Base-by-base conservation (phyloP, 768 basidiomycete species). In the Leccinum longicurvipes region DNA sequence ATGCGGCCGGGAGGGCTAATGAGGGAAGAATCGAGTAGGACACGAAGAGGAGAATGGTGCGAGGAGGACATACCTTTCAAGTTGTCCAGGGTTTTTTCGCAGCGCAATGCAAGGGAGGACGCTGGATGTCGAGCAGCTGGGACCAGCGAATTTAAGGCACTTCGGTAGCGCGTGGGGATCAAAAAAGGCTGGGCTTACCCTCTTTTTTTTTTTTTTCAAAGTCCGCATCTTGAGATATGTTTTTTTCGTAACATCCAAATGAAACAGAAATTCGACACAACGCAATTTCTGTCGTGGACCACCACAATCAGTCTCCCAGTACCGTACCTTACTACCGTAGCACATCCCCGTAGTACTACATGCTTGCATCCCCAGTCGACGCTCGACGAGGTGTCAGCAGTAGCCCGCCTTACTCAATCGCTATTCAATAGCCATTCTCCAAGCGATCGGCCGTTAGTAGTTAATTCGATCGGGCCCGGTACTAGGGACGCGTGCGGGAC, bases 1-100 rank as follows among this genome's bases (percentile, higher is more conserved):
- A 82, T 79, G 76, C 73, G 80, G 81, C 79, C 76, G 72, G 67
- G 74, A 67, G 72, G 75, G 77, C 80, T 45, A 9, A 25, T 12
- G 19, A 41, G 9, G 11, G n/a, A 41, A 0, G 11, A 2, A 5
- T 19, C 5, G 1, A 19, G 17, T 41, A 12, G 7, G 19, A 21
- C 14, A 32, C 32, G n/a, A n/a, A n/a, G n/a, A n/a, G n/a, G n/a
- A n/a, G n/a, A n/a, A 6, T 17, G 25, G 63, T 47, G 53, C n/a
- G 60, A 53, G 51, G 63, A 63, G 57, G 66, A 72, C 59, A 60
- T 79, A 81, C 80, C 76, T 82, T 61, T 56, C 70, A 72, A 73
- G 67, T 41, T 50, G 66, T 67, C 61, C 62, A 21, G 11, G 56
- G 28, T 53, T 45, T 63, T 71, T 74, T 67, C 62, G 62, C 57